A percentile compares a stretch with the other conserved stretches of the same genome.
phyloP scores from a whole-genome alignment of 2,329 filamentous ascomycete species.

The Lachnellula suecica region DNA sequence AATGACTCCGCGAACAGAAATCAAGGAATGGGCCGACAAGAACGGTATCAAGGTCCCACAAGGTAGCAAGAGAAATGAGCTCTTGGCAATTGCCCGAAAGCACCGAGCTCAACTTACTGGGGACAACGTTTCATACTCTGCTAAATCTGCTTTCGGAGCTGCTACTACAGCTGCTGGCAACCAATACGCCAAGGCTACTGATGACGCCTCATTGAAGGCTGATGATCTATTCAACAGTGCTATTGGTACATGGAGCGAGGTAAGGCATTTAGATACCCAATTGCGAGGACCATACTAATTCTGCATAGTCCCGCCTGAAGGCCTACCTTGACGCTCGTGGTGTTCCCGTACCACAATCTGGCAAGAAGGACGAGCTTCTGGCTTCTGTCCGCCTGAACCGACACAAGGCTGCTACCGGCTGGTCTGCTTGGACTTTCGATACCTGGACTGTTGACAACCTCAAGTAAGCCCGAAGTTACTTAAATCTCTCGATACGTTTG shows the following conservation, averaged over 20 bases:
- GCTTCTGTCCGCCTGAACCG: slow-evolving; percentile 72
- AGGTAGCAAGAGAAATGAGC: slow-evolving; percentile 82
- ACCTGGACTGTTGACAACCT: slow-evolving; percentile 73
- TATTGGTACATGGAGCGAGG: slow-evolving; percentile 65
- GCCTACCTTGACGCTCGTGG: slow-evolving; percentile 75
- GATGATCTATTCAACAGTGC: slow-evolving; percentile 67
- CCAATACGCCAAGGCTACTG: slow-evolving; percentile 73
- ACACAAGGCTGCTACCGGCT: slow-evolving; percentile 67
- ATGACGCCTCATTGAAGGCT: slow-evolving; percentile 60
- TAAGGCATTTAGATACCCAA: slow-evolving; percentile 32
- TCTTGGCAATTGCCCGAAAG: slow-evolving; percentile 86
- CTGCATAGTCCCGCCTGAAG: slow-evolving; percentile 59
- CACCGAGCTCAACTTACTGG: slow-evolving; percentile 72
- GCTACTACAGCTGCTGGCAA: slow-evolving; percentile 76
- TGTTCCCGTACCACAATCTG: slow-evolving; percentile 69
- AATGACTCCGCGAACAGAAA: slow-evolving; percentile 42
- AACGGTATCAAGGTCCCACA: slow-evolving; percentile 88
- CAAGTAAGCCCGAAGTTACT: slow-evolving; percentile 42
- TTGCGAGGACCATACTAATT: slow-evolving; percentile 6
- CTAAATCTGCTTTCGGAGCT: slow-evolving; percentile 64
- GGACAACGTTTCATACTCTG: slow-evolving; percentile 57
- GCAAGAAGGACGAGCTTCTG: slow-evolving; percentile 71
- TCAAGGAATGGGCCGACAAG: slow-evolving; percentile 93
- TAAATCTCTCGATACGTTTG: not conserved
- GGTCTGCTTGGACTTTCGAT: slow-evolving; percentile 76